Conservation (phyloP, 2,329 filamentous ascomycete species). For the Aspergillus candidus region DNA sequence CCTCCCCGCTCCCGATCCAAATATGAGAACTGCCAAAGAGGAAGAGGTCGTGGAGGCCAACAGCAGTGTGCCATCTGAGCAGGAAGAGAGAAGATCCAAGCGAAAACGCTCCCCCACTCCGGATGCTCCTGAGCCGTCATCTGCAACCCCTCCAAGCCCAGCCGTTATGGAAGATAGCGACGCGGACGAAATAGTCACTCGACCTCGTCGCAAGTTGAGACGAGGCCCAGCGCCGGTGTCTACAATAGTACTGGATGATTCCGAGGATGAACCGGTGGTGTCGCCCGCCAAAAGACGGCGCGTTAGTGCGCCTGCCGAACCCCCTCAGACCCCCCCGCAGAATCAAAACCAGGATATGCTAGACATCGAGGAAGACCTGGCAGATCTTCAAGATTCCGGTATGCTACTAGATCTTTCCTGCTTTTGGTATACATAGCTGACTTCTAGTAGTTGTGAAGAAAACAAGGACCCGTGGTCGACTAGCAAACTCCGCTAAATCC, state of each 20-base stretch:
- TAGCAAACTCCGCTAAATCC: conserved; percentile 34
- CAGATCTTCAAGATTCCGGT: conserved; percentile 42
- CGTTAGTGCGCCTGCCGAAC: conserved; percentile 8
- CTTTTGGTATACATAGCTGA: not conserved
- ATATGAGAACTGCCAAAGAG: conserved; percentile 12
- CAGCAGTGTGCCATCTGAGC: not conserved
- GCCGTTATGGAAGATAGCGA: conserved; percentile 20
- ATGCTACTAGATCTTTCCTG: conserved; percentile 3
- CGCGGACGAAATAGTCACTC: conserved; percentile 22
- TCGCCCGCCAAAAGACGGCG: conserved; percentile 24
- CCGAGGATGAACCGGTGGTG: conserved; percentile 23
- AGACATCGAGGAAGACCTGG: conserved; percentile 42
- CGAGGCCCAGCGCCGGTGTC: conserved; percentile 19
- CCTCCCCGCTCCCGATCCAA: conserved; percentile 1
- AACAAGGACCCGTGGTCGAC: conserved; percentile 37
- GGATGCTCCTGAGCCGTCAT: conserved; percentile 2
- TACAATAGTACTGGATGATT: conserved; percentile 23
- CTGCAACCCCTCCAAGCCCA: conserved; percentile 1
- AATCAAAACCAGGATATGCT: conserved; percentile 28
- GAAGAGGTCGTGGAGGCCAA: too few relatives aligned
- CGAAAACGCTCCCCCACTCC: conserved; percentile 13
- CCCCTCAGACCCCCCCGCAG: conserved; percentile 20
- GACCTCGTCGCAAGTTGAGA: conserved; percentile 24
- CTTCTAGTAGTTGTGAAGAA: conserved; percentile 27
- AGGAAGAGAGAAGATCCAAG: conserved; percentile 4